Evolutionary conservation across 2,329 filamentous ascomycete genomes (phyloP), one percentile per base, ranked within the genome.

Genomic region (Penicillium paneum): DNA sequence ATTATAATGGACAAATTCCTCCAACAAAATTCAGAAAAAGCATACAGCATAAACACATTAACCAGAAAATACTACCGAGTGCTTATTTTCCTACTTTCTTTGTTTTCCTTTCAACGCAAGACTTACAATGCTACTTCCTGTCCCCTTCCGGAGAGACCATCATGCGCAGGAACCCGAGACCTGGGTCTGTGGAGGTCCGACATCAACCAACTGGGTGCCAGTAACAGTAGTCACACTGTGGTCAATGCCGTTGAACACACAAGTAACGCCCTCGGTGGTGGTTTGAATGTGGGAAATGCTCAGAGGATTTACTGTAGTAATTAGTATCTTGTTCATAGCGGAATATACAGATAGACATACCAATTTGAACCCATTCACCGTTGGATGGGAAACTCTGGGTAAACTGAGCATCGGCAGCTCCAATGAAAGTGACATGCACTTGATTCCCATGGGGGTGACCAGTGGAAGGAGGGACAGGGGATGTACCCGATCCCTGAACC

Each of bases 171-270:
- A 53, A 15, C 50, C 50, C 8, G 50, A 53, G 12, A 53, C 3
- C 49, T 59, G 57, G 15, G 57, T 58, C 34, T 59, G 57, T 4
- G 57, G 55, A 28, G 57, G 57, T 11, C 57, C 57, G 35, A 59
- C 57, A 47, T 59, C 55, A 8, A 59, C 55, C 12, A 51, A 44
- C 21, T 56, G 28, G 5, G 48, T 38, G 32, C 55, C 55, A 39
- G 11, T 36, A 13, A 51, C 42, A 8, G 51, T 52, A n/a, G 57
- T 59, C 4, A 57, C 36, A 42, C 55, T 52, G n/a, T 55, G 12
- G 28, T 58, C 57, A 41, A 59, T 43, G 11, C 57, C 57, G 39
- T 50, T 39, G 34, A 59, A 59, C 5, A 43, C 31, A 19, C 57
- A 59, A 24, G 40, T 43, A 15, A 49, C 24, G 8, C 55, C 52